These are phyloP conservation scores for Bassia scoparia DNA, from an alignment of 148 eudicot species.

Conservation along the genomic window DNA sequence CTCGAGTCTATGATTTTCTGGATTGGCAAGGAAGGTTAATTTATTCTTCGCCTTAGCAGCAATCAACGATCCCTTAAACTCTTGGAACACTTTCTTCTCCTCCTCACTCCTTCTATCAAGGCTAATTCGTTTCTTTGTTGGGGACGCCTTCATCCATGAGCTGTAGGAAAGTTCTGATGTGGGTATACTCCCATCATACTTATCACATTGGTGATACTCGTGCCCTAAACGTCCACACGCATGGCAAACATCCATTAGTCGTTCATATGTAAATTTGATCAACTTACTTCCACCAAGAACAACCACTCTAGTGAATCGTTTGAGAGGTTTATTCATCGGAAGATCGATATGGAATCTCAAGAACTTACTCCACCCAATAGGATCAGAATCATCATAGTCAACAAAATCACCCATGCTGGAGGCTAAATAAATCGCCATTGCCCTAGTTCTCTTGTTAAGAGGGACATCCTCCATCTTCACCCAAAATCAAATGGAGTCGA, in stretches of 20 bases:
- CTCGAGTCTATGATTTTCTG: no score
- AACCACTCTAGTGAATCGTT: neutral
- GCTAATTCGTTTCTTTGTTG: neutral
- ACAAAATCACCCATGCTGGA: neutral
- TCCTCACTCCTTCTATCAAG: neutral
- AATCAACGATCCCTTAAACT: neutral
- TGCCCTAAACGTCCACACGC: neutral
- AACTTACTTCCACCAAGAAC: neutral
- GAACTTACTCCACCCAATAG: neutral
- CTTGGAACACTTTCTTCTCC: neutral
- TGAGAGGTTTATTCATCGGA: neutral
- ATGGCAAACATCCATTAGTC: neutral
- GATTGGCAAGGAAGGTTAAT: no score
- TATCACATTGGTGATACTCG: neutral
- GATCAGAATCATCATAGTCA: neutral
- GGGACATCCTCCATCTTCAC: neutral
- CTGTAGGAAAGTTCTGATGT: neutral
- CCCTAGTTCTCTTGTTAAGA: neutral
- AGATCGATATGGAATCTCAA: neutral
- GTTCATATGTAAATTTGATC: neutral
- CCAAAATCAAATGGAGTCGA: neutral
- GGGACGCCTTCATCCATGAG: neutral
- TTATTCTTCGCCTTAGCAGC: neutral
- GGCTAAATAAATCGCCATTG: neutral
- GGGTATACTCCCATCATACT: neutral